These are phyloP conservation scores for Ettlia oleoabundans DNA, from an alignment of 139 green algal genomes.

Conservation along the genomic window DNA sequence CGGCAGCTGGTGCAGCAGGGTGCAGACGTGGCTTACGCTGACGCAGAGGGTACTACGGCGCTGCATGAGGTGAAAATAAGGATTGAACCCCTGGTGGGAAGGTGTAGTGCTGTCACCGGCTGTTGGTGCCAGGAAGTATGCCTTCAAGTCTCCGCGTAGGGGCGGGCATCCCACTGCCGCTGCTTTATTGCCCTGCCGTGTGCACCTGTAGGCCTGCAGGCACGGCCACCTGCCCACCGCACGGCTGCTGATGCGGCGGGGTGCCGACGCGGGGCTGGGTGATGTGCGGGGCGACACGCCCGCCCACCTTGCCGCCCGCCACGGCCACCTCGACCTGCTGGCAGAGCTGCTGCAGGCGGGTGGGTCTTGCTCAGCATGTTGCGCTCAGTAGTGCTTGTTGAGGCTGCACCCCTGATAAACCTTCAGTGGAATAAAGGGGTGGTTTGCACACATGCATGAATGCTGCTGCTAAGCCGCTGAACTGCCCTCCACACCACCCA, in stretches of 20 bases:
- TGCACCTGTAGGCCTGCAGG: slow-evolving; percentile 40
- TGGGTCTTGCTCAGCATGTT: background rate
- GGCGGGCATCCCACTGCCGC: background rate
- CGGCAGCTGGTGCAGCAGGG: slow-evolving; percentile 18
- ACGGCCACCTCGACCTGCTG: slow-evolving; percentile 50
- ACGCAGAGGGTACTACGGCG: slow-evolving; percentile 30
- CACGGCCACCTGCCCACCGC: slow-evolving; percentile 32
- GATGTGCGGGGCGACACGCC: slow-evolving; percentile 59
- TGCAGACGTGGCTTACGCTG: slow-evolving; percentile 28
- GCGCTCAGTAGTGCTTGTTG: background rate
- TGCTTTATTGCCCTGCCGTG: too few relatives aligned
- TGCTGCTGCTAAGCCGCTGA: background rate
- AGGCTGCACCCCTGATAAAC: background rate
- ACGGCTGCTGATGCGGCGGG: slow-evolving; percentile 30
- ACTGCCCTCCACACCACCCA: too few relatives aligned
- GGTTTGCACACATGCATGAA: background rate
- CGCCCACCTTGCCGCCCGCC: slow-evolving; percentile 55
- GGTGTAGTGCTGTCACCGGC: too few relatives aligned
- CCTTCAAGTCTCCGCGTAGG: background rate
- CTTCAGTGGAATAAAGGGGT: too few relatives aligned
- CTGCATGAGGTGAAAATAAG: slow-evolving; percentile 43
- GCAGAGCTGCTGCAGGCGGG: slow-evolving; percentile 42
- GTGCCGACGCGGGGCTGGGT: slow-evolving; percentile 30
- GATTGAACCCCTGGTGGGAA: too few relatives aligned
- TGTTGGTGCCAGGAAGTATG: too few relatives aligned